phyloP scores from a whole-genome alignment of 345 rosid genomes.

The Hibiscus mutabilis region DNA sequence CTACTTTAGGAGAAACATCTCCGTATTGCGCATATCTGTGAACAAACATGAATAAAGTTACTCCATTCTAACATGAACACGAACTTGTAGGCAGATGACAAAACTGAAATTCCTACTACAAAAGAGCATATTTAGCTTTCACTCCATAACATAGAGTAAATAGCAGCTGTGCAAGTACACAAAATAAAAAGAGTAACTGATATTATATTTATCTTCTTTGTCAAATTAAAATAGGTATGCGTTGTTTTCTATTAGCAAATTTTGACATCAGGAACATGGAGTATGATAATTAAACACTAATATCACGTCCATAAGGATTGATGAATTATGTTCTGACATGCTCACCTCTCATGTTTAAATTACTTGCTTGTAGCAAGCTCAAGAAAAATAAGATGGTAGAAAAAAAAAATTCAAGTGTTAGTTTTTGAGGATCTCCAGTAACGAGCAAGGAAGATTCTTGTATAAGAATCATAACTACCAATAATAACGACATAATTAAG shows the following conservation, averaged over 20 bases:
- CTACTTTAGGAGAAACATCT: constrained; percentile 82
- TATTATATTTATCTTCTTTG: neutral
- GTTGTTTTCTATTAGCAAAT: neutral
- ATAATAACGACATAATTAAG: neutral
- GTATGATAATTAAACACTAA: neutral
- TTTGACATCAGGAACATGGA: neutral
- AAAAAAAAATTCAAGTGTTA: neutral
- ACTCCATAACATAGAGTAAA: neutral
- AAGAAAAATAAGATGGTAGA: neutral
- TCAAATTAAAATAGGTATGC: neutral
- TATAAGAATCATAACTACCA: neutral
- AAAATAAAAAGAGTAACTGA: neutral
- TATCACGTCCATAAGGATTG: neutral
- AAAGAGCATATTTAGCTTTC: neutral
- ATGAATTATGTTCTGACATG: neutral
- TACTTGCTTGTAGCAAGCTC: neutral
- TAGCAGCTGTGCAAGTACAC: neutral
- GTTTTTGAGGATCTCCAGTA: neutral
- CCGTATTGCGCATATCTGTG: constrained; percentile 31
- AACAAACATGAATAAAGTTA: constrained; percentile 9
- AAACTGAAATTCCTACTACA: neutral
- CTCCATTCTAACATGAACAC: neutral
- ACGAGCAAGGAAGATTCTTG: neutral
- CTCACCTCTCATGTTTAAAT: constrained; percentile 1
- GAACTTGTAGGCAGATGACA: too few relatives aligned